Conservation (phyloP, 306 rosid species). For the Fragaria vesca region DNA sequence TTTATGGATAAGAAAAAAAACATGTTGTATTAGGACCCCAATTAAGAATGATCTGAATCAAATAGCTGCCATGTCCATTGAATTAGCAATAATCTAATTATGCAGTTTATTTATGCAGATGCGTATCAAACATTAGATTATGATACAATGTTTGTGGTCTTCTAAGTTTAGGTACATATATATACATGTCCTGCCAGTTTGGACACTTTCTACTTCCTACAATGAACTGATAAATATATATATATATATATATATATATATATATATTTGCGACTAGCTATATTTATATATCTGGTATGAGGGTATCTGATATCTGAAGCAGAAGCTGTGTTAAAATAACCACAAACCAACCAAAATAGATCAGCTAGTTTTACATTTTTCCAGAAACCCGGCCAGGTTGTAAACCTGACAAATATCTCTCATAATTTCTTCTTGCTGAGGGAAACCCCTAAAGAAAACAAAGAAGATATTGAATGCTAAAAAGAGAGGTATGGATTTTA, state of each 20-base stretch:
- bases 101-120: constrained; percentile 27
- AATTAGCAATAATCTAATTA: neutral
- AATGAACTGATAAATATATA: neutral
- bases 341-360: neutral
- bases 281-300: neutral
- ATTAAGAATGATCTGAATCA: neutral
- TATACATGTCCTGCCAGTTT: constrained; percentile 11
- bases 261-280: no score
- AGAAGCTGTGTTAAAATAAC: neutral
- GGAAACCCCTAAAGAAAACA: neutral
- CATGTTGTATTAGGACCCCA: neutral
- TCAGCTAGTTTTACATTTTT: neutral
- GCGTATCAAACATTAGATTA: constrained; percentile 50
- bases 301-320: constrained; percentile 14
- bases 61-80: constrained; percentile 9
- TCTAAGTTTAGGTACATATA: constrained; percentile 18
- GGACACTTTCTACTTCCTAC: constrained; percentile 23
- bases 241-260: neutral
- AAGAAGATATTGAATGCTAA: constrained; percentile 23
- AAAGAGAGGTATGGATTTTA: constrained; percentile 38
- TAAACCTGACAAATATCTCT: constrained; percentile 10
- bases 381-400: constrained; percentile 6
- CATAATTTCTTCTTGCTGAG: neutral
- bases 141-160: constrained; percentile 53
- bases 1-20: neutral